Conservation (phyloP, 495 filamentous ascomycete genomes). For the Talaromyces proteolyticus region DNA sequence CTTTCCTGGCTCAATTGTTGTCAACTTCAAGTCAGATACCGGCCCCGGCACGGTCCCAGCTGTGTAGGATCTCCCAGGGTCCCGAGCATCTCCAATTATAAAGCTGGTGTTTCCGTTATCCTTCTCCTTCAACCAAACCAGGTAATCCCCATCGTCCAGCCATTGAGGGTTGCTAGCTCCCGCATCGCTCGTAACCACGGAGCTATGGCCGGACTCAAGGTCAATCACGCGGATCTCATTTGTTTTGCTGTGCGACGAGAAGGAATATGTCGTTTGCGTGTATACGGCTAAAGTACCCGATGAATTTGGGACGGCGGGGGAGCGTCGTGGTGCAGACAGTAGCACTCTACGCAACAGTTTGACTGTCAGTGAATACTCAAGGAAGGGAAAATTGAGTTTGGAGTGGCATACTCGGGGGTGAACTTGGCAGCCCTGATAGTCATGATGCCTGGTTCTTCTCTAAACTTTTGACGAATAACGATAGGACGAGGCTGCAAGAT, state of each 20-base stretch:
- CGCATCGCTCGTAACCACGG: slow-evolving; percentile 56
- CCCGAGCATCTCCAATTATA: slow-evolving; percentile 50
- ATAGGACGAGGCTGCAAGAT: too few species aligned
- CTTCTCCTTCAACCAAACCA: slow-evolving; percentile 62
- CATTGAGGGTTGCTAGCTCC: slow-evolving; percentile 68
- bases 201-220: slow-evolving; percentile 59
- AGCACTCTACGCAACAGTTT: slow-evolving; percentile 47
- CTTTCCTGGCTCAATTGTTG: slow-evolving; percentile 50
- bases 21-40: slow-evolving; percentile 71
- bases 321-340: slow-evolving; percentile 77
- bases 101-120: slow-evolving; percentile 63
- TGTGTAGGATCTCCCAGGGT: slow-evolving; percentile 50
- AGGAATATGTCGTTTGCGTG: slow-evolving; percentile 74
- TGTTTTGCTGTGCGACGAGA: slow-evolving; percentile 69
- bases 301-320: slow-evolving; percentile 67
- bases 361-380: slow-evolving; percentile 8
- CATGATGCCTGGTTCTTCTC: slow-evolving; percentile 34
- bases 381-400: neutral
- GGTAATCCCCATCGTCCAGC: slow-evolving; percentile 57
- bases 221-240: slow-evolving; percentile 72
- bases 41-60: slow-evolving; percentile 60
- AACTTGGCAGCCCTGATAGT: slow-evolving; percentile 63
- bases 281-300: slow-evolving; percentile 66
- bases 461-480: neutral
- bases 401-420: slow-evolving; percentile 54